Evolutionary conservation across 306 rosid genomes (phyloP).

Genomic region (Luffa acutangula): DNA sequence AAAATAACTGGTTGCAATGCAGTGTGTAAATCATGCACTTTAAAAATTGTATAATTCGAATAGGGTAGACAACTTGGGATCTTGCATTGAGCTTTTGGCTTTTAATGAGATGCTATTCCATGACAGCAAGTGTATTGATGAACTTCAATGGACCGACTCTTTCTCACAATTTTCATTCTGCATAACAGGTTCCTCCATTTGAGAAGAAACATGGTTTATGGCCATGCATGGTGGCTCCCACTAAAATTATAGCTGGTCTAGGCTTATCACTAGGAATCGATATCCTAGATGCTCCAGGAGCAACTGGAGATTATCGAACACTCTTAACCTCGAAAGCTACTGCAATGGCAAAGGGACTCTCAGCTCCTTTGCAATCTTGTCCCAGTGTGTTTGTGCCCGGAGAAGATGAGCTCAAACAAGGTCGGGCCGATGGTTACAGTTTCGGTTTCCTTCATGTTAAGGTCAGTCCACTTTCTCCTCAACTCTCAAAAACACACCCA

Average conservation of each 20-base stretch:
- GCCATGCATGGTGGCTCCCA: slow-evolving; percentile 99
- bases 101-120: background rate
- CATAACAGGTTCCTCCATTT: slow-evolving; percentile 74
- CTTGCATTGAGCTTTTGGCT: background rate
- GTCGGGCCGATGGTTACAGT: slow-evolving; percentile 81
- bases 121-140: background rate
- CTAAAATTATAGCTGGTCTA: slow-evolving; percentile 89
- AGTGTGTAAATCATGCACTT: background rate
- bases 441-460: slow-evolving; percentile 94
- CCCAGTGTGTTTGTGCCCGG: slow-evolving; percentile 83
- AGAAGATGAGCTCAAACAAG: slow-evolving; percentile 65
- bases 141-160: background rate
- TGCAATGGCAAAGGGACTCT: slow-evolving; percentile 78
- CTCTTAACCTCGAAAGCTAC: slow-evolving; percentile 74
- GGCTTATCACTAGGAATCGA: slow-evolving; percentile 93
- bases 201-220: slow-evolving; percentile 53
- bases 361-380: slow-evolving; percentile 62
- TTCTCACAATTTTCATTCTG: background rate
- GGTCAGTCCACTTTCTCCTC: slow-evolving; percentile 30
- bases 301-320: slow-evolving; percentile 92
- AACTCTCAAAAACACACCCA: background rate
- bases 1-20: background rate
- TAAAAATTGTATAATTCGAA: background rate
- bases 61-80: background rate
- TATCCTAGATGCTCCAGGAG: slow-evolving; percentile 94